A percentile compares a stretch with the other conserved stretches of the same genome.
These are phyloP conservation scores for Ottelia alismoides DNA, from an alignment of 106 monocot species.

Conservation along the genomic window DNA sequence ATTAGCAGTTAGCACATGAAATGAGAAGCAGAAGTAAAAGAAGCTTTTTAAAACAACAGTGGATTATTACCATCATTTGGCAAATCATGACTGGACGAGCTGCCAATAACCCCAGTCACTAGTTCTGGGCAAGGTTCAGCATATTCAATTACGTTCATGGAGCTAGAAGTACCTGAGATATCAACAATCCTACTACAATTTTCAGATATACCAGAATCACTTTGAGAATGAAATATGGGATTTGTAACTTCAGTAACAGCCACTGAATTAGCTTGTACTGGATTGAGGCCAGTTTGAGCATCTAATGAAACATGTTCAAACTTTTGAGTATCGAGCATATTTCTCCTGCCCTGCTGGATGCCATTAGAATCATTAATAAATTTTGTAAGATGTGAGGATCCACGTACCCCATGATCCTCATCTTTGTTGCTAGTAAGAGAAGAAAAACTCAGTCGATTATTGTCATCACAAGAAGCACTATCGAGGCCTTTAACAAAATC, in stretches of 20 bases:
- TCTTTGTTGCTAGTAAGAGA: not conserved
- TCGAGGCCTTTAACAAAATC: too few relatives aligned
- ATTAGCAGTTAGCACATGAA: too few relatives aligned
- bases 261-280: constrained; percentile 1
- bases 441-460: too few relatives aligned
- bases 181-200: not conserved
- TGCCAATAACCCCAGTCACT: not conserved
- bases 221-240: constrained; percentile 1
- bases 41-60: not conserved
- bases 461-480: too few relatives aligned
- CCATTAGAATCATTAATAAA: constrained; percentile 34
- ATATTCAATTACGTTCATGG: not conserved
- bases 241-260: constrained; percentile 5
- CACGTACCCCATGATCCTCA: constrained; percentile 14
- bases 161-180: not conserved
- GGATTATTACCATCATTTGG: constrained; percentile 7
- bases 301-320: too few relatives aligned
- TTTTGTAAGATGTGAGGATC: constrained; percentile 13
- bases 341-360: constrained; percentile 14
- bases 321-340: too few relatives aligned
- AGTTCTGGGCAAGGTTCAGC: not conserved
- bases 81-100: not conserved
- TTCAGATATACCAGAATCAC: not conserved
- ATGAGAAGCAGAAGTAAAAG: too few relatives aligned
- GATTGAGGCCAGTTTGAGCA: constrained; percentile 6